Conservation (phyloP, 106 monocot species). For the Xerophyta viscosa region DNA sequence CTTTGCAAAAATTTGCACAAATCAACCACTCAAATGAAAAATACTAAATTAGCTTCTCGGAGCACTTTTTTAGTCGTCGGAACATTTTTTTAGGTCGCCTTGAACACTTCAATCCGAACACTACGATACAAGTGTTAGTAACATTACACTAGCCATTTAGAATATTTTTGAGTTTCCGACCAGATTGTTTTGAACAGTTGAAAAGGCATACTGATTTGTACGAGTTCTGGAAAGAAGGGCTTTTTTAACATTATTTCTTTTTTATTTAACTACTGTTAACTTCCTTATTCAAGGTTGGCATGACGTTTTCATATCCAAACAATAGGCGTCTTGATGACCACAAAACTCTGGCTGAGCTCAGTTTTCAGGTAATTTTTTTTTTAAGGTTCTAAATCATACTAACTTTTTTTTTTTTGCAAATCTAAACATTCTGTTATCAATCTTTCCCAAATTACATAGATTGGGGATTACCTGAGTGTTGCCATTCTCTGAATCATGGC, state of each 20-base stretch:
- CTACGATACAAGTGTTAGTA: no score
- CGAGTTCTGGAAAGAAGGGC: background rate
- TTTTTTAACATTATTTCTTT: background rate
- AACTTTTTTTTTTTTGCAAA: background rate
- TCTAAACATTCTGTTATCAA: background rate
- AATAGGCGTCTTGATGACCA: conserved; percentile 46
- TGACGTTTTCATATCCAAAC: conserved; percentile 45
- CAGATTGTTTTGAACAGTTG: no score
- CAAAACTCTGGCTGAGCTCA: conserved; percentile 46
- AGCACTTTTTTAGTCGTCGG: no score
- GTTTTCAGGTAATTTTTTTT: conserved; percentile 40
- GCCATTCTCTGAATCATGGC: no score
- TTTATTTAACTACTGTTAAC: background rate
- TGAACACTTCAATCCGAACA: no score
- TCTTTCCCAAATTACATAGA: conserved; percentile 18
- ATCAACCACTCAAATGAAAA: no score
- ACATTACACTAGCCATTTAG: no score
- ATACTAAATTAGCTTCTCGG: no score
- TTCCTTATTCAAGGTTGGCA: conserved; percentile 34
- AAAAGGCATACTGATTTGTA: no score
- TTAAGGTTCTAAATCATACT: background rate
- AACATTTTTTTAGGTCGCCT: no score
- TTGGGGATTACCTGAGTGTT: conserved; percentile 62
- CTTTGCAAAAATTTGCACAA: no score
- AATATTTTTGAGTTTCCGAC: no score